Percentiles rank a stretch among this genome's conserved stretches.
phyloP scores from a whole-genome alignment of 2,329 filamentous ascomycete species.

The Sarocladiaceae sp. region DNA sequence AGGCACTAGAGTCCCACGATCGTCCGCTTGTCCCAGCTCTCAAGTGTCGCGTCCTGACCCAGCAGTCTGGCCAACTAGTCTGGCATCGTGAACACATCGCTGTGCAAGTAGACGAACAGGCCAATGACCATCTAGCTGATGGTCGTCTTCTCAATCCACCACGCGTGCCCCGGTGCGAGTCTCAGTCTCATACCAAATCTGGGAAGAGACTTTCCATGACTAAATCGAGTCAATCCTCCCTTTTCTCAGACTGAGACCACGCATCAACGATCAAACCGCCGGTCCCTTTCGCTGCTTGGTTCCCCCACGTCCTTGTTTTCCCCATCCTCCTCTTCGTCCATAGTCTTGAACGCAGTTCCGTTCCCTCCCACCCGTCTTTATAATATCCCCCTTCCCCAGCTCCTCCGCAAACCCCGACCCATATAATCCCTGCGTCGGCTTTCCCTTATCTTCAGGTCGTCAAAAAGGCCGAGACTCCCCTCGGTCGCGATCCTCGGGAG shows the following conservation, averaged over 20 bases:
- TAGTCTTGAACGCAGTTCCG: background rate
- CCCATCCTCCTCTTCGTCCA: conserved; percentile 1
- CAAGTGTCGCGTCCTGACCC: too few relatives aligned
- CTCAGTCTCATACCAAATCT: conserved; percentile 5
- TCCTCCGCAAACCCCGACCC: conserved; percentile 3
- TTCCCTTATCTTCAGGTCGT: background rate
- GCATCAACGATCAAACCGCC: conserved; percentile 6
- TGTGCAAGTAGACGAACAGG: background rate
- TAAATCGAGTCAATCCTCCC: conserved; percentile 12
- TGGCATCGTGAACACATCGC: background rate
- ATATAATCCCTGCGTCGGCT: background rate
- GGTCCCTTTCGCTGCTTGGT: conserved; percentile 1
- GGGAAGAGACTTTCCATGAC: conserved; percentile 9
- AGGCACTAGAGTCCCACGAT: too few relatives aligned
- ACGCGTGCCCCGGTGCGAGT: background rate
- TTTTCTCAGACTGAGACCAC: conserved; percentile 11
- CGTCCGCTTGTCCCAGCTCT: too few relatives aligned
- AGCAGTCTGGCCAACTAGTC: too few relatives aligned
- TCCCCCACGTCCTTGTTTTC: conserved; percentile 8
- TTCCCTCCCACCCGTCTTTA: background rate
- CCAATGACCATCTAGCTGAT: background rate
- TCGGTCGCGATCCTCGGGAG: background rate
- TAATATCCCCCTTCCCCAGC: background rate
- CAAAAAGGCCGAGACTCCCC: background rate
- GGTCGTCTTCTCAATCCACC: background rate